Evolutionary conservation across 345 rosid species (phyloP), one percentile per base, ranked within the genome.

Genomic region (Rhodomyrtus tomentosa): DNA sequence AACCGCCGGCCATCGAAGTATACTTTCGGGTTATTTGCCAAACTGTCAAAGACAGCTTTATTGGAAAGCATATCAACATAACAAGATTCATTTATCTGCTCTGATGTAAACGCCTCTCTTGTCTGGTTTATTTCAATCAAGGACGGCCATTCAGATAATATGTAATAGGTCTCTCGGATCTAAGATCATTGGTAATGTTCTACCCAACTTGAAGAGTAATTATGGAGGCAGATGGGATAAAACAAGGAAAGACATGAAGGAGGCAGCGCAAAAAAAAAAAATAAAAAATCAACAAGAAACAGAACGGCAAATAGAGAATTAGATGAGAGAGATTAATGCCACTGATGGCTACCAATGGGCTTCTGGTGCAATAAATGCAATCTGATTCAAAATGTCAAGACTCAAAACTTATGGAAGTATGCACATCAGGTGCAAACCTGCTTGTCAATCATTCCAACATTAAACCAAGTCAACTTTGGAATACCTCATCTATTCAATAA

Each of bases 21-120:
- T 25, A 92, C 98, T 89, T 96, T 96, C 0, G 86, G 93, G 86
- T 96, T 96, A 82, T 93, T 93, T 81, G 87, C 91, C 90, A 94
- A 86, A 85, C 95, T 93, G 85, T 94, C 98, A 86, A 96, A 95
- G 79, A 95, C 98, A 83, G 92, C 95, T 88, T 94, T 96, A 84
- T 95, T 96, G 72, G 94, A 83, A 84, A 87, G 87, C 88, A 87
- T 88, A 86, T 95, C 98, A 80, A 95, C 99, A 81, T 92, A 88
- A 84, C 95, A 92, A 3, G 83, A 89, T 84, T 93, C 95, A 29
- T 93, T 95, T 87, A 96, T 95, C 90, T 94, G 93, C 88, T 96
- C 95, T 5, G 95, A 91, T 18, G 98, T 94, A 18, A 88, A 58
- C 48, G 95, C 96, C 87, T 82, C 92, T 88, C 98, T 92, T 85